phyloP scores from a whole-genome alignment of 208 protist genomes.

The Trypanosoma avium region DNA sequence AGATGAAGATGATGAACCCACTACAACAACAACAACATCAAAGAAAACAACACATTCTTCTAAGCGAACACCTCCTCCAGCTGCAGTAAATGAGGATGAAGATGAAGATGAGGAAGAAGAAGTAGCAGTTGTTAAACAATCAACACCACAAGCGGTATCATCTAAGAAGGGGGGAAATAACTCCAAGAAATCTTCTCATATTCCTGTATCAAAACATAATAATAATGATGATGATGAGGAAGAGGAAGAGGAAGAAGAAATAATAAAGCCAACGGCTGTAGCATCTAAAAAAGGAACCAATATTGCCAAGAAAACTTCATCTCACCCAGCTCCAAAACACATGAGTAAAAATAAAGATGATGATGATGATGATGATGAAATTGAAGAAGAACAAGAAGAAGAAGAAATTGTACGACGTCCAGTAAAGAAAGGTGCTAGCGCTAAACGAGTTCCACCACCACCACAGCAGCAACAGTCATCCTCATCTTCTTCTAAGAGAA shows the following conservation, averaged over 20 bases:
- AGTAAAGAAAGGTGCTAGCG: constrained; percentile 1
- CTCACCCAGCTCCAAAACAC: too few species aligned
- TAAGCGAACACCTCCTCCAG: constrained; percentile 1
- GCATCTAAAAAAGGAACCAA: too few species aligned
- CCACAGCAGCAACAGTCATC: too few species aligned
- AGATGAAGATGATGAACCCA: constrained; percentile 20
- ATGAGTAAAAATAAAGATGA: background rate
- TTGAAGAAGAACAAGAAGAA: background rate
- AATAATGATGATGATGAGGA: constrained; percentile 16
- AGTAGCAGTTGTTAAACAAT: too few species aligned
- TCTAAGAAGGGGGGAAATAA: too few species aligned
- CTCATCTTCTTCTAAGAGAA: background rate
- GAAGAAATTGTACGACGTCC: constrained; percentile 1
- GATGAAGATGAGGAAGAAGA: constrained; percentile 17
- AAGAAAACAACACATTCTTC: constrained; percentile 15
- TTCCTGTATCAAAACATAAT: too few species aligned
- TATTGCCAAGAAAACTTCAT: too few species aligned
- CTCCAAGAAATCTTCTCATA: too few species aligned
- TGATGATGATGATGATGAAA: background rate
- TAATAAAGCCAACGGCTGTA: too few species aligned
- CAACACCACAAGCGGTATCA: too few species aligned
- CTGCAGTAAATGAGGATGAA: constrained; percentile 1
- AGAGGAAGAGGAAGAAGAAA: constrained; percentile 6
- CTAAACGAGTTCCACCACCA: constrained; percentile 2
- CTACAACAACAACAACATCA: too few species aligned